Evolutionary conservation across 176 grass and related monocot genomes (phyloP).

Genomic region (Pharus latifolius): DNA sequence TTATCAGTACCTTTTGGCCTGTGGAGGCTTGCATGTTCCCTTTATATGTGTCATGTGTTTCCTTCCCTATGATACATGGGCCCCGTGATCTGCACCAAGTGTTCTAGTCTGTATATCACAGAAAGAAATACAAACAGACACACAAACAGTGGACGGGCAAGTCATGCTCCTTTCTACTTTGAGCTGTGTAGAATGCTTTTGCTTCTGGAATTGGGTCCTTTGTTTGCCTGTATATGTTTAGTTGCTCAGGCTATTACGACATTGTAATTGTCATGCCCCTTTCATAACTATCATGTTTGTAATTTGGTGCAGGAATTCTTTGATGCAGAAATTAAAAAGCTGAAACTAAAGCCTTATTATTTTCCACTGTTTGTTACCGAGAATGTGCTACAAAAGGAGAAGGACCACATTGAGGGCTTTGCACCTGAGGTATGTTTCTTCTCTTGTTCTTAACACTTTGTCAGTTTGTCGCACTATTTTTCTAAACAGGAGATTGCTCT

Average conservation of each 20-base stretch:
- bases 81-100: too few relatives aligned
- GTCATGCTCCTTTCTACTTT: too few relatives aligned
- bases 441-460: background rate
- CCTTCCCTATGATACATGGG: too few relatives aligned
- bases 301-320: constrained; percentile 72
- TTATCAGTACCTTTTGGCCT: background rate
- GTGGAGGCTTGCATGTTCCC: too few relatives aligned
- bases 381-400: constrained; percentile 92
- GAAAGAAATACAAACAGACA: too few relatives aligned
- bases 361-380: constrained; percentile 97
- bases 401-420: constrained; percentile 97
- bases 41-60: too few relatives aligned
- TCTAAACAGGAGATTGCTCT: background rate
- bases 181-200: background rate
- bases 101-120: too few relatives aligned
- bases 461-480: background rate
- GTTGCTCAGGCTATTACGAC: background rate
- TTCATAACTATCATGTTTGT: background rate
- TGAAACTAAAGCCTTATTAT: constrained; percentile 81
- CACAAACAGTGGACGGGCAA: too few relatives aligned
- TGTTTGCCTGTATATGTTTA: background rate
- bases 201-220: background rate
- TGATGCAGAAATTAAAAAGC: constrained; percentile 86
- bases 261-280: background rate
- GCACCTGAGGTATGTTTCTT: constrained; percentile 66